These are phyloP conservation scores for Plasmodium vivax DNA, from an alignment of 169 alveolate genomes.

Conservation along the genomic window DNA sequence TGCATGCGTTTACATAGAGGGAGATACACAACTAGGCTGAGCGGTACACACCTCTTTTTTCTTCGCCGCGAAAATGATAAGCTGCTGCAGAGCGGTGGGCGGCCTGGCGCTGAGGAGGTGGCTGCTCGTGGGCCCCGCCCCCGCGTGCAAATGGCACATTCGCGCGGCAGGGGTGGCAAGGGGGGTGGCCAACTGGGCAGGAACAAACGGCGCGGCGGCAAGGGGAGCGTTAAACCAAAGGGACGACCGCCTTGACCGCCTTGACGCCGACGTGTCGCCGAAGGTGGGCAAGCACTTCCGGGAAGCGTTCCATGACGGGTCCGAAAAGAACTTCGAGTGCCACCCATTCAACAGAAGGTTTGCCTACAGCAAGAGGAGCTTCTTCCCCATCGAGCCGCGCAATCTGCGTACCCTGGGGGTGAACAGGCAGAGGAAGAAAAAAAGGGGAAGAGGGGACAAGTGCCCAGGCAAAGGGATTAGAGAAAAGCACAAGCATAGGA, in stretches of 20 bases:
- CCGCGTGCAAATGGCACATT: neutral
- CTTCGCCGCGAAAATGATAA: slow-evolving; percentile 31
- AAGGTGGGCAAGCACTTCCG: slow-evolving; percentile 60
- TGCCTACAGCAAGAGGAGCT: slow-evolving; percentile 83
- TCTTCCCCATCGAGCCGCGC: slow-evolving; percentile 89
- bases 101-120: neutral
- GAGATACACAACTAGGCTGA: neutral
- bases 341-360: slow-evolving; percentile 88
- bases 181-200: neutral
- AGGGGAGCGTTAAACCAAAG: neutral
- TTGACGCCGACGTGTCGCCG: neutral
- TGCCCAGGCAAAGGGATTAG: slow-evolving; percentile 86
- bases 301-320: slow-evolving; percentile 71
- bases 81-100: slow-evolving; percentile 54
- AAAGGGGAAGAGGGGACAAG: slow-evolving; percentile 87
- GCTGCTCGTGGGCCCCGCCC: neutral
- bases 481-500: slow-evolving; percentile 78
- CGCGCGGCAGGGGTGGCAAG: neutral
- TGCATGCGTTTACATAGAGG: neutral
- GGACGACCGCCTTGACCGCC: neutral
- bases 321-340: slow-evolving; percentile 61
- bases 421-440: slow-evolving; percentile 79
- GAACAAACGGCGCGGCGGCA: neutral
- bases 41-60: neutral
- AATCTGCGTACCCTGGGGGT: slow-evolving; percentile 84